Evolutionary conservation across 2,329 filamentous ascomycete genomes (phyloP), one percentile per base, ranked within the genome.

Genomic region (Claviceps lovelessii): DNA sequence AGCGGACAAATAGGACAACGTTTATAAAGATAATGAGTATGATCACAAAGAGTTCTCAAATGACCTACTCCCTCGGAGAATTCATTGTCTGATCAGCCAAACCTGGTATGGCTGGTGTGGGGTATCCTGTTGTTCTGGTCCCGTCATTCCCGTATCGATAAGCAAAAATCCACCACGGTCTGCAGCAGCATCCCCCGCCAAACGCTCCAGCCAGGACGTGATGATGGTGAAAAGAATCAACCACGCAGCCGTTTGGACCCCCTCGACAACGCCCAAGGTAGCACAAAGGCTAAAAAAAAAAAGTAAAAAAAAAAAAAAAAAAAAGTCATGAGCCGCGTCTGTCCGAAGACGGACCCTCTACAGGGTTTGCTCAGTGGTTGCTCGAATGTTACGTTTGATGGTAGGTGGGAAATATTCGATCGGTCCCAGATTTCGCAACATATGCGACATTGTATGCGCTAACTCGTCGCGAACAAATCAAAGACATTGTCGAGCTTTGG

Each of bases 401-500:
- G 56, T 57, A 50, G 6, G 55, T 53, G 53, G 39, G 46, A 49
- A 42, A 19, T 23, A 29, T 41, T 52, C 13, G 35, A 15, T 29
- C n/a, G n/a, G 9, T 15, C 29, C 13, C 37, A 37, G 23, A 23
- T 31, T 33, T 15, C 11, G 48, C 8, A 19, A 45, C 5, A 5
- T 9, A 17, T 23, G 17, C 39, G 48, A 45, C 8, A 17, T 41
- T 11, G 5, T 9, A 17, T 23, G 17, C 39, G 48, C 54, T 59
- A 44, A 56, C 49, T 23, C 41, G 3, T n/a, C 37, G 3, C 31
- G 15, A 41, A n/a, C 17, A 72, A 29, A 45, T 13, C 10, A 35
- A 73, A 49, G 70, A 70, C 49, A 51, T 68, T 55, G 62, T 75
- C 11, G 71, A 73, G 49, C 55, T 69, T 10, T 78, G 76, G 76